Evolutionary conservation across 169 alveolate species (phyloP), one percentile per base, ranked within the genome.

Genomic region (Eimeria maxima): DNA sequence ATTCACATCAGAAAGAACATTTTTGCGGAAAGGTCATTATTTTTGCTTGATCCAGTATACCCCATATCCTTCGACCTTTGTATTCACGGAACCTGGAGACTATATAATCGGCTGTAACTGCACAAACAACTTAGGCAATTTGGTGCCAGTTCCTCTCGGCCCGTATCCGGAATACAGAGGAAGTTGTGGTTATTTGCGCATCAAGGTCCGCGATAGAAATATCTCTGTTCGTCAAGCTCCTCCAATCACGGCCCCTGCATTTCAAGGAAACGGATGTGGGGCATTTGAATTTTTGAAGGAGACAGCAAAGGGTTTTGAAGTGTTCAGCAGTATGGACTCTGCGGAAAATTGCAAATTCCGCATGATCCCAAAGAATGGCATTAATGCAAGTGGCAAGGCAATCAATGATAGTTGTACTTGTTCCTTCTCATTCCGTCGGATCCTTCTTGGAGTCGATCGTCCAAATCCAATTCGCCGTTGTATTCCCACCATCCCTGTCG

Each of bases 31-130:
- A 13, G 92, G 50, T 55, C 29, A 53, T 57, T 83, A 83, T 55
- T 83, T 83, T 83, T 83, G 92, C 53, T 24, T 83, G 76, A 57
- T 83, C 53, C 92, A 83, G 50, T 55, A 74, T 14, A 13, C 55
- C 47, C 92, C 92, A 8, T 14, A 4, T 42, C 92, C 92, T 13
- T 50, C 74, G 27, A 20, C 69, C 53, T 83, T 55, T 53, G 76
- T 83, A 29, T 83, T 83, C 55, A 27, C 60, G 16, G 74, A 83
- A 24, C 60, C 13, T 55, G 92, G 92, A 8, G 92, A 83, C 76
- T 83, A 83, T 65, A 57, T 57, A 4, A 57, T 83, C 65, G 76
- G 92, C 92, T 83, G 92, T 29, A 57, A 47, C 78, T 83, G 92
- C 63, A 42, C 55, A 16, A 50, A 33, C 76, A 55, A 29, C 63